Evolutionary conservation across 441 rosid genomes (phyloP).

Genomic region (Syzygium malaccense): DNA sequence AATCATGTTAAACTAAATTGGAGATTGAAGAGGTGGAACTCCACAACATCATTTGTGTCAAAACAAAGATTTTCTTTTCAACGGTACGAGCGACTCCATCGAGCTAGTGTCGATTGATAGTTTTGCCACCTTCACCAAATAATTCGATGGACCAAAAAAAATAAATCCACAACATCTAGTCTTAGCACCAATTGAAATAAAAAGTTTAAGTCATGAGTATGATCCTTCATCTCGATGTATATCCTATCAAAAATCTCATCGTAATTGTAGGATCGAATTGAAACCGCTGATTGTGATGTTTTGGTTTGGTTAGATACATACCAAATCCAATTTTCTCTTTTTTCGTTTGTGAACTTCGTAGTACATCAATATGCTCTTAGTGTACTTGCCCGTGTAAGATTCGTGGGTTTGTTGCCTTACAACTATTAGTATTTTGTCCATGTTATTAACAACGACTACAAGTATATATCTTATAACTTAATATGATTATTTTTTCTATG

Average conservation of each 20-base stretch:
- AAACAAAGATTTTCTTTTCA: too few species aligned
- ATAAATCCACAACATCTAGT: not conserved
- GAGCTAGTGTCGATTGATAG: too few species aligned
- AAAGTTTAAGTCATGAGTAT: not conserved
- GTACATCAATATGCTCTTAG: not conserved
- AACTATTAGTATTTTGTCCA: not conserved
- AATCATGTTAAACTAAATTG: too few species aligned
- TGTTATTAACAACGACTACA: not conserved
- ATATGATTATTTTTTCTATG: not conserved
- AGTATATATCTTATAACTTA: not conserved
- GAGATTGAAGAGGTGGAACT: too few species aligned
- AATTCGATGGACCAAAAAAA: not conserved
- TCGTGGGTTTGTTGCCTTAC: rapidly evolving
- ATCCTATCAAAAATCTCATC: too few species aligned
- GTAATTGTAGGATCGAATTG: not conserved
- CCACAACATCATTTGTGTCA: too few species aligned
- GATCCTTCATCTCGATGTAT: not conserved
- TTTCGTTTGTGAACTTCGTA: too few species aligned
- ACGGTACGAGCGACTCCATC: too few species aligned
- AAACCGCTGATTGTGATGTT: not conserved
- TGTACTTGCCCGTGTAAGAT: not conserved
- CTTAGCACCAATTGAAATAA: not conserved
- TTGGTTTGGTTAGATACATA: not conserved
- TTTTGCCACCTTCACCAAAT: too few species aligned
- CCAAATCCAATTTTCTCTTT: not conserved